A percentile compares a stretch with the other conserved stretches of the same genome.
These are phyloP conservation scores for Trametes coccinea DNA, from an alignment of 768 basidiomycete genomes.

Conservation along the genomic window DNA sequence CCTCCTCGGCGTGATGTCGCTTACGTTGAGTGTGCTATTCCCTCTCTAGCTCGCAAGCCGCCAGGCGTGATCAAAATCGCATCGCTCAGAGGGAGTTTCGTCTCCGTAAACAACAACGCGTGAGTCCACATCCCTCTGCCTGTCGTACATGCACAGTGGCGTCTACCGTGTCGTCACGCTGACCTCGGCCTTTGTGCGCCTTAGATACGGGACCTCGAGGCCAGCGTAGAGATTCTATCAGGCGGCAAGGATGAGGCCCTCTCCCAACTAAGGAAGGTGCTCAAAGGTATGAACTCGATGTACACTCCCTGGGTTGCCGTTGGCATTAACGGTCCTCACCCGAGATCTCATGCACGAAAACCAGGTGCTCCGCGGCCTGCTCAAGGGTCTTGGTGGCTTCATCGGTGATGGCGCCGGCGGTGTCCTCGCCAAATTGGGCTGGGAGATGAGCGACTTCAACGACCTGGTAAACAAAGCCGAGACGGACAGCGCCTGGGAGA, in stretches of 20 bases:
- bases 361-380: constrained; percentile 74
- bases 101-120: constrained; percentile 86
- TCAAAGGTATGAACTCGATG: constrained; percentile 54
- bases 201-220: constrained; percentile 93
- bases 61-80: constrained; percentile 84
- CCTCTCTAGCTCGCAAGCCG: constrained; percentile 73
- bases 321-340: constrained; percentile 14
- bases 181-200: not conserved
- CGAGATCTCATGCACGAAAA: constrained; percentile 90
- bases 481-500: constrained; percentile 92
- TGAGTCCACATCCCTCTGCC: constrained; percentile 32
- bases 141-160: not conserved
- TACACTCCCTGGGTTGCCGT: constrained; percentile 1
- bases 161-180: not conserved
- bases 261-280: constrained; percentile 77
- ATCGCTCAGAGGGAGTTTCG: constrained; percentile 95
- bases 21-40: constrained; percentile 28
- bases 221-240: constrained; percentile 91
- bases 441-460: constrained; percentile 76
- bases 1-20: constrained; percentile 31
- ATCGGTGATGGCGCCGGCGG: constrained; percentile 88
- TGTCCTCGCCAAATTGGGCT: constrained; percentile 74
- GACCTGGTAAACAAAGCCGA: constrained; percentile 82
- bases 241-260: constrained; percentile 90
- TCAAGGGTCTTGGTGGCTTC: constrained; percentile 74